These are phyloP conservation scores for Myrica gale DNA, from an alignment of 306 rosid species.

Conservation along the genomic window DNA sequence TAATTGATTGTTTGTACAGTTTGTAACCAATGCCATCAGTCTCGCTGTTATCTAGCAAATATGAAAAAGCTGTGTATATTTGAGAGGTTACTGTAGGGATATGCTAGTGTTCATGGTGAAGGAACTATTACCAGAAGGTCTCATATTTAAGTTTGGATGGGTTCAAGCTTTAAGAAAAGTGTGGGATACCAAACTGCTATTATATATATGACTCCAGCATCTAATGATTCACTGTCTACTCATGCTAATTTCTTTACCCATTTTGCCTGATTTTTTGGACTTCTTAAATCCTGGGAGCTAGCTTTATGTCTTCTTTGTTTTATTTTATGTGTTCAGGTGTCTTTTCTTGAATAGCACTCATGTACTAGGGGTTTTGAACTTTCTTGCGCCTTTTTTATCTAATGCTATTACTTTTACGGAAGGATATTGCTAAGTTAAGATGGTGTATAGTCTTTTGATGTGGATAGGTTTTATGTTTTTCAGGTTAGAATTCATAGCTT, in stretches of 20 bases:
- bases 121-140: not conserved
- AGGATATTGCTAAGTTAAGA: not conserved
- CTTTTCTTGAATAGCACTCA: not conserved
- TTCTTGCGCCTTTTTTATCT: not conserved
- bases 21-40: not conserved
- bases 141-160: not conserved
- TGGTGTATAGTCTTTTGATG: not conserved
- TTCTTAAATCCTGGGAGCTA: not conserved
- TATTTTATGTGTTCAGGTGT: not conserved
- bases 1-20: not conserved
- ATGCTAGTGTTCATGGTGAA: not conserved
- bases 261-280: not conserved
- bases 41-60: not conserved
- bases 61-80: not conserved
- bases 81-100: not conserved
- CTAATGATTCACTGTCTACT: not conserved
- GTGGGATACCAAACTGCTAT: too few species aligned
- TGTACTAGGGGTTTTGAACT: not conserved
- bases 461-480: not conserved
- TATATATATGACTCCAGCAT: too few species aligned
- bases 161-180: too few species aligned
- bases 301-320: not conserved
- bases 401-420: not conserved
- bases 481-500: conserved; percentile 68
- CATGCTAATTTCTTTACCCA: not conserved